Conservation (phyloP, 2,329 filamentous ascomycete species). For the Penicillium sp. region DNA sequence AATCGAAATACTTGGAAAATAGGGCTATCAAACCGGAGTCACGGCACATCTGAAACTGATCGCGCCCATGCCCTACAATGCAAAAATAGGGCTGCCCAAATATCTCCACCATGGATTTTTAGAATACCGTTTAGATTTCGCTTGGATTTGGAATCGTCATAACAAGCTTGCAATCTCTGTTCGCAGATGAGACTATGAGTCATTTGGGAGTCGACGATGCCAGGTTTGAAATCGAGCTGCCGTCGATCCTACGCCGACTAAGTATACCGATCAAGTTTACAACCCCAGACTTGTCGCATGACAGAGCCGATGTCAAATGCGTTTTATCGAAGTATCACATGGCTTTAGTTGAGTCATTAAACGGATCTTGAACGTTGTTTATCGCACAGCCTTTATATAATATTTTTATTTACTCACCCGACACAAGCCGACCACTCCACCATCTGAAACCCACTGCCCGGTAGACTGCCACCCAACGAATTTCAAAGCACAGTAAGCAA, state of each 20-base stretch:
- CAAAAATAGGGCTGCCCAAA: background rate
- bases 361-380: background rate
- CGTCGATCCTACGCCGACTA: constrained; percentile 11
- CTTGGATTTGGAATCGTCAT: background rate
- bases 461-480: background rate
- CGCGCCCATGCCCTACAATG: background rate
- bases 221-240: constrained; percentile 14
- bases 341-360: background rate
- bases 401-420: background rate
- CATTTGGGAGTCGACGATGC: constrained; percentile 6
- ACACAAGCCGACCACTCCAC: background rate
- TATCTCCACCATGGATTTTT: background rate
- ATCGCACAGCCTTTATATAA: background rate
- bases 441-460: background rate
- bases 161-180: background rate
- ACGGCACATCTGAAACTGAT: background rate
- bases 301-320: background rate
- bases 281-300: background rate
- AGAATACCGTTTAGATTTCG: background rate
- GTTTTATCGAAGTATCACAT: background rate
- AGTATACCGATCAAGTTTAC: background rate
- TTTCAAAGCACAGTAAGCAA: background rate
- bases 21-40: background rate
- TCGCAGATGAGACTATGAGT: constrained; percentile 6
- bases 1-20: constrained; percentile 7